phyloP scores from a whole-genome alignment of 306 rosid genomes.

The Rosa lucieae region DNA sequence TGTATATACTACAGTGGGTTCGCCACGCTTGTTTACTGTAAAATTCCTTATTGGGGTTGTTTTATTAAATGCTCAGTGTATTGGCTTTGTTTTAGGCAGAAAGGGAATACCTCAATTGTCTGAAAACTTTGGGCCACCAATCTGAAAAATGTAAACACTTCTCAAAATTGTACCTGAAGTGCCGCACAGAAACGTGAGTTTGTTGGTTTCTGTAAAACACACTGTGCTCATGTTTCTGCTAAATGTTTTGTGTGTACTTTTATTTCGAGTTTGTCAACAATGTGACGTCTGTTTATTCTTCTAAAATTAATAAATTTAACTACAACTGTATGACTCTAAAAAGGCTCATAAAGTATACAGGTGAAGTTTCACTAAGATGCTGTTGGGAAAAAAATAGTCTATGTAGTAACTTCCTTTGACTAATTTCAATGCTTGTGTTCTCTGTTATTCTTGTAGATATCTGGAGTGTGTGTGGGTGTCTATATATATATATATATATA shows the following conservation, averaged over 20 bases:
- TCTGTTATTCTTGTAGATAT: not conserved
- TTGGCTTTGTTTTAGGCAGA: slow-evolving; percentile 65
- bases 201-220: slow-evolving; percentile 8
- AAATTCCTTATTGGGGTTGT: not conserved
- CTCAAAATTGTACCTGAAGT: slow-evolving; percentile 75
- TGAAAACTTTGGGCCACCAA: slow-evolving; percentile 62
- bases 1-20: slow-evolving; percentile 6
- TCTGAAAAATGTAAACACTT: slow-evolving; percentile 80
- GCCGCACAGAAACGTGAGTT: slow-evolving; percentile 91
- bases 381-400: not conserved
- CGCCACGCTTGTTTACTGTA: not conserved
- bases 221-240: not conserved
- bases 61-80: slow-evolving; percentile 1
- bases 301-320: not conserved
- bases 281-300: not conserved
- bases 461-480: too few species aligned
- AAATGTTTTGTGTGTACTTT: too few species aligned
- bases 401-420: not conserved
- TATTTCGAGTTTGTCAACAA: not conserved
- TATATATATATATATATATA: too few species aligned
- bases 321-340: not conserved
- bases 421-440: not conserved
- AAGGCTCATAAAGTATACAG: not conserved
- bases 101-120: slow-evolving; percentile 74
- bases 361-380: not conserved